Evolutionary conservation across 768 basidiomycete species (phyloP).

Genomic region (Psilocybe azurescens): DNA sequence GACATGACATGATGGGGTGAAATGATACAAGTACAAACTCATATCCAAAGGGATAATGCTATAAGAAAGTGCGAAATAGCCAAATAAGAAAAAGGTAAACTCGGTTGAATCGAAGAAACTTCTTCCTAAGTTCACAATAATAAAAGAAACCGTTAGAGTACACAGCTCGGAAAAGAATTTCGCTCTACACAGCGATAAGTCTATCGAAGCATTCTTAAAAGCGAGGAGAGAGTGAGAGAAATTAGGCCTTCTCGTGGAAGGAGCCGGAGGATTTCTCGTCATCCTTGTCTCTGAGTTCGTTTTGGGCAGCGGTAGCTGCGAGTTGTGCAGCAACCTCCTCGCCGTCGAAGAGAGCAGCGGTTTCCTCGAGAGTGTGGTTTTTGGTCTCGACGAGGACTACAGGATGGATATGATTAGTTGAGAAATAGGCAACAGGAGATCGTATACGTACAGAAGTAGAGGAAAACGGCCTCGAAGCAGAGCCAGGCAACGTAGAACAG

Average conservation of each 20-base stretch:
- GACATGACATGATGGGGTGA: background rate
- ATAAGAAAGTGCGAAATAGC: background rate
- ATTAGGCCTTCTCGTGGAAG: slow-evolving; percentile 35
- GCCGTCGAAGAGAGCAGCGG: slow-evolving; percentile 82
- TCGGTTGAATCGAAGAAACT: background rate
- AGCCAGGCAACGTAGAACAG: slow-evolving; percentile 79
- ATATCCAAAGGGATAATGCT: background rate
- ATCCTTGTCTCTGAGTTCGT: slow-evolving; percentile 15
- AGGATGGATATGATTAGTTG: slow-evolving; percentile 1
- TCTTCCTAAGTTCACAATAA: background rate
- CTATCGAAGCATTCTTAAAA: background rate
- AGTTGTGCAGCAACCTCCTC: slow-evolving; percentile 52
- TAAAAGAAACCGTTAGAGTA: background rate
- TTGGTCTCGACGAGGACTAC: slow-evolving; percentile 71
- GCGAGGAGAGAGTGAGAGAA: slow-evolving; percentile 4
- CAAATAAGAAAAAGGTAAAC: background rate
- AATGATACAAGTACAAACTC: slow-evolving; percentile 5
- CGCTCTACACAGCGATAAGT: background rate
- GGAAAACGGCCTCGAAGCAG: slow-evolving; percentile 64
- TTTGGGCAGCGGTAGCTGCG: slow-evolving; percentile 31
- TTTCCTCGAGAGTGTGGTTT: slow-evolving; percentile 78
- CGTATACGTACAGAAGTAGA: slow-evolving; percentile 55
- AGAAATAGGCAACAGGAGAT: slow-evolving; percentile 1
- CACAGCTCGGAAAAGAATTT: background rate
- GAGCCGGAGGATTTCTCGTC: slow-evolving; percentile 42